Percentiles rank a stretch among this genome's conserved stretches.
phyloP scores from a whole-genome alignment of 345 rosid species.

The Limnanthes douglasii region DNA sequence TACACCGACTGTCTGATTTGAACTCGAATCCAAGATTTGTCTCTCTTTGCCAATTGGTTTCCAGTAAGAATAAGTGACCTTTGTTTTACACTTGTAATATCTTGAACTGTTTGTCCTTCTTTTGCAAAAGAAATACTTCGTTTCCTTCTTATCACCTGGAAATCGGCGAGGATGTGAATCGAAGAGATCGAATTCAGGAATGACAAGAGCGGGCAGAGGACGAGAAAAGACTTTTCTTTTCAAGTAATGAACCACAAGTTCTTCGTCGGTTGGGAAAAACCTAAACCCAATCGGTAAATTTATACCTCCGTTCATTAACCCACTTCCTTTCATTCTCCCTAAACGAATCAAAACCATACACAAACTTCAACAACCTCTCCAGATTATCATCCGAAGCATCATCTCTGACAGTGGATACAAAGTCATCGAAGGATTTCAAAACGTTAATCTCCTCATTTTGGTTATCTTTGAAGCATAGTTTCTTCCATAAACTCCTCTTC shows the following conservation, averaged over 20 bases:
- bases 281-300: constrained; percentile 92
- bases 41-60: constrained; percentile 24
- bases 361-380: no score
- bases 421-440: no score
- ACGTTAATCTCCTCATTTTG: no score
- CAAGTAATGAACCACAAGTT: constrained; percentile 80
- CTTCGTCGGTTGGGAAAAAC: constrained; percentile 93
- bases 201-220: constrained; percentile 85
- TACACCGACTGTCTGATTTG: constrained; percentile 18
- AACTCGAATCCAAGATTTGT: constrained; percentile 16
- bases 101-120: constrained; percentile 3
- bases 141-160: constrained; percentile 51
- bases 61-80: constrained; percentile 40
- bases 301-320: constrained; percentile 55
- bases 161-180: constrained; percentile 31
- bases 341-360: no score
- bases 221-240: constrained; percentile 48
- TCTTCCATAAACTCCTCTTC: no score
- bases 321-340: no score
- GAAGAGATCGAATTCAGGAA: constrained; percentile 73
- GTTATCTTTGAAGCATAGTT: no score
- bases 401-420: no score
- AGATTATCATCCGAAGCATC: no score
- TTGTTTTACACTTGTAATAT: constrained; percentile 12
- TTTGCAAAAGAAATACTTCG: constrained; percentile 40